Conservation (phyloP, 495 filamentous ascomycete genomes). For the Penicillium longicatenatum region DNA sequence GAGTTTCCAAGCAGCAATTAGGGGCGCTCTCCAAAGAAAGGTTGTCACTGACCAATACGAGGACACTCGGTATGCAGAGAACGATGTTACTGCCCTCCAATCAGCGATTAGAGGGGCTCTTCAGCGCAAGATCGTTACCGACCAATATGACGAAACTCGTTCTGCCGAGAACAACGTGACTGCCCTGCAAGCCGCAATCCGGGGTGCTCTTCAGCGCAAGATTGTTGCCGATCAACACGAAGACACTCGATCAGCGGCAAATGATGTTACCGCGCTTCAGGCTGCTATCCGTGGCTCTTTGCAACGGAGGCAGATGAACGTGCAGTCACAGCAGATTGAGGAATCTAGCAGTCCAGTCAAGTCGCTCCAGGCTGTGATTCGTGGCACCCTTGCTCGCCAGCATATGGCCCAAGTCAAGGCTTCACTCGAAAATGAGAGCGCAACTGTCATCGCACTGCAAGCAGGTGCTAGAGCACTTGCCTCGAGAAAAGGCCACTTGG, state of each 20-base stretch:
- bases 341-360: conserved; percentile 27
- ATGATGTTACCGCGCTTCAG: conserved; percentile 62
- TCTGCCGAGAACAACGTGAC: conserved; percentile 51
- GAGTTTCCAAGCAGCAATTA: conserved; percentile 60
- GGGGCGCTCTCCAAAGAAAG: conserved; percentile 59
- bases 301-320: conserved; percentile 41
- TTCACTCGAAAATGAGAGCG: conserved; percentile 31
- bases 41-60: conserved; percentile 48
- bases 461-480: conserved; percentile 43
- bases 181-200: conserved; percentile 69
- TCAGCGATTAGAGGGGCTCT: conserved; percentile 64
- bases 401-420: conserved; percentile 36
- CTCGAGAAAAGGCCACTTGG: conserved; percentile 30
- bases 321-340: conserved; percentile 53
- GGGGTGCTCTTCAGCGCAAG: conserved; percentile 57
- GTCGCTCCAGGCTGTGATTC: conserved; percentile 50
- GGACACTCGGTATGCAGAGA: conserved; percentile 48
- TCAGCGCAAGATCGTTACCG: conserved; percentile 46
- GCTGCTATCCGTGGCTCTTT: conserved; percentile 63
- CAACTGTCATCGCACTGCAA: conserved; percentile 49
- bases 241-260: conserved; percentile 46
- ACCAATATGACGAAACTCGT: conserved; percentile 49
- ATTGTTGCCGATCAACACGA: conserved; percentile 47
- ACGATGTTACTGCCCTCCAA: conserved; percentile 64
- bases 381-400: conserved; percentile 52